Conservation (phyloP, 2,329 filamentous ascomycete genomes). For the Fragosphaeria purpurea region DNA sequence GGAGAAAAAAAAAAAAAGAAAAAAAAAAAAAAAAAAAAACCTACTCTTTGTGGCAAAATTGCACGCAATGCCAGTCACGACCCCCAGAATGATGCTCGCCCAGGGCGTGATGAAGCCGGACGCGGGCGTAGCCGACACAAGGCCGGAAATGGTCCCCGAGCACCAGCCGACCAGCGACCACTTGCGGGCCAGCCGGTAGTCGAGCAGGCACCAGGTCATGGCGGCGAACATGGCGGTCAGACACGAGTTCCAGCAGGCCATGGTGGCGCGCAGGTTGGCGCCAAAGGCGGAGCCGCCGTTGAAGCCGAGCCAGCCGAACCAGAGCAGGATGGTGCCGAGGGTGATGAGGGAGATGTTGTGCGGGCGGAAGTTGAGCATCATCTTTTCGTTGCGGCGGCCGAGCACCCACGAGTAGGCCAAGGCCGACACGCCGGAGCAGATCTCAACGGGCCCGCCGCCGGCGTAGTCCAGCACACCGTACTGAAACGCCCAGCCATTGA, state of each 20-base stretch:
- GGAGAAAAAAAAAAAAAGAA: background rate
- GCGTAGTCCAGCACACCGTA: conserved; percentile 95
- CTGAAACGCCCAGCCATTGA: conserved; percentile 83
- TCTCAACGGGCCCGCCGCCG: conserved; percentile 94
- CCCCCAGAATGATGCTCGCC: conserved; percentile 56
- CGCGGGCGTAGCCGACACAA: conserved; percentile 59
- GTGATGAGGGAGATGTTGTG: conserved; percentile 98
- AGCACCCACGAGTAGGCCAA: conserved; percentile 94
- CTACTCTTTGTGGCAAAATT: conserved; percentile 55
- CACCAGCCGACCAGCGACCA: conserved; percentile 77
- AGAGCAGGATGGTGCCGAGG: conserved; percentile 87
- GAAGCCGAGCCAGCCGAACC: conserved; percentile 98
- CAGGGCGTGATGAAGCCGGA: conserved; percentile 60
- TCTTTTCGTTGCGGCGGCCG: conserved; percentile 92
- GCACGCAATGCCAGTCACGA: conserved; percentile 54
- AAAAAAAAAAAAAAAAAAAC: background rate
- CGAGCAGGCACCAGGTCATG: conserved; percentile 89
- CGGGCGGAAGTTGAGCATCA: conserved; percentile 99
- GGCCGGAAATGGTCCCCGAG: conserved; percentile 60
- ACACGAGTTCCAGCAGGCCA: conserved; percentile 98
- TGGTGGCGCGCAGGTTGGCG: conserved; percentile 84
- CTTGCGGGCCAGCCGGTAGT: conserved; percentile 88
- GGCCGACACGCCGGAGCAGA: conserved; percentile 84
- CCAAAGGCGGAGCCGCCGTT: conserved; percentile 94
- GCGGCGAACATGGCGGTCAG: conserved; percentile 84